Evolutionary conservation across 495 filamentous ascomycete species (phyloP).

Genomic region (Aspergillus coremiiformis): DNA sequence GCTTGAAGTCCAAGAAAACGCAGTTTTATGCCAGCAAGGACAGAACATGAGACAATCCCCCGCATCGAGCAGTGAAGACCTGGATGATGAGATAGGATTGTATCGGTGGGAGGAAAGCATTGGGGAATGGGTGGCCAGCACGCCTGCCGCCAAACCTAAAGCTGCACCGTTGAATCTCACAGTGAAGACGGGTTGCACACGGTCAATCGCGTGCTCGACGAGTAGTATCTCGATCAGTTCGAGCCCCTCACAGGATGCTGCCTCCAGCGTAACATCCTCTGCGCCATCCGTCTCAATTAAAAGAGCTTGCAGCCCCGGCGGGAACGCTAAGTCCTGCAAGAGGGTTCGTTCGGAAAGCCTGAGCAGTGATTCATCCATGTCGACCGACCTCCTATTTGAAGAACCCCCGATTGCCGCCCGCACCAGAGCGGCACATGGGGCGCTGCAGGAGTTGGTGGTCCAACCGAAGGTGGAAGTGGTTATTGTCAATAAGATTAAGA

Average conservation of each 20-base stretch:
- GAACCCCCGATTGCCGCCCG: constrained; percentile 16
- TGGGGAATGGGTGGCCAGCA: constrained; percentile 47
- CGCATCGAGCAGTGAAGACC: constrained; percentile 13
- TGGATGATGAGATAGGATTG: constrained; percentile 16
- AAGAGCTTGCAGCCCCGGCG: constrained; percentile 8
- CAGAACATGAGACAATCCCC: constrained; percentile 2
- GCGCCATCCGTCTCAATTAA: constrained; percentile 24
- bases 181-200: constrained; percentile 3
- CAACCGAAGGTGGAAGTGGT: constrained; percentile 32
- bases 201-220: constrained; percentile 14
- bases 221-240: constrained; percentile 21
- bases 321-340: constrained; percentile 23
- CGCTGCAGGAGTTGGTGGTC: constrained; percentile 17
- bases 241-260: constrained; percentile 10
- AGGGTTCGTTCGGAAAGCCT: constrained; percentile 16
- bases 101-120: constrained; percentile 52
- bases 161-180: constrained; percentile 1
- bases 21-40: constrained; percentile 17
- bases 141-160: constrained; percentile 28
- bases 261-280: constrained; percentile 30
- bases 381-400: not conserved
- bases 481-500: constrained; percentile 30
- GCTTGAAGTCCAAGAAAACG: constrained; percentile 35
- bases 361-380: not conserved
- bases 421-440: constrained; percentile 13